phyloP scores from a whole-genome alignment of 495 filamentous ascomycete genomes.

The Apodospora peruviana region DNA sequence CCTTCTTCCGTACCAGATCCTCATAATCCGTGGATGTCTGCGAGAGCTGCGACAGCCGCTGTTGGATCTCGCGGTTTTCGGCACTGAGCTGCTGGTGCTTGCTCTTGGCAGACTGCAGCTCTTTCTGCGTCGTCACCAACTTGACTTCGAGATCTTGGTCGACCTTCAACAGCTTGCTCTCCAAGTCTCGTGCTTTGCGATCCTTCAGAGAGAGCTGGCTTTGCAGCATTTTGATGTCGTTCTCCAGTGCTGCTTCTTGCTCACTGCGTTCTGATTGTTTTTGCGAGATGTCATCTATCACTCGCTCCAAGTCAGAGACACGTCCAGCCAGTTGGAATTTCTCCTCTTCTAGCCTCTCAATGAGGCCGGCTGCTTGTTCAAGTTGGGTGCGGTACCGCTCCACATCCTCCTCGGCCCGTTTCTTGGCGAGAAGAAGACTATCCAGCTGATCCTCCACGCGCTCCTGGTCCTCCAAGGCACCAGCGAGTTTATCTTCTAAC shows the following conservation, averaged over 20 bases:
- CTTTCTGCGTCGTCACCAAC: constrained; percentile 72
- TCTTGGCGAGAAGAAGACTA: constrained; percentile 81
- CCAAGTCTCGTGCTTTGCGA: constrained; percentile 82
- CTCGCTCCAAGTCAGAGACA: constrained; percentile 59
- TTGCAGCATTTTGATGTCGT: constrained; percentile 85
- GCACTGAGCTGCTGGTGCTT: constrained; percentile 69
- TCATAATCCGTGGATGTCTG: constrained; percentile 91
- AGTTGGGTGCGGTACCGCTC: constrained; percentile 73
- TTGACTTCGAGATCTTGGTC: constrained; percentile 92
- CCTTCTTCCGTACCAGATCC: constrained; percentile 85
- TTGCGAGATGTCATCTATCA: constrained; percentile 60
- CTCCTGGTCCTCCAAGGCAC: constrained; percentile 93
- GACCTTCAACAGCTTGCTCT: constrained; percentile 73
- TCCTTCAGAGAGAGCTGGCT: constrained; percentile 88
- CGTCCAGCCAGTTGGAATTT: constrained; percentile 68
- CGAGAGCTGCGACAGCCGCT: constrained; percentile 82
- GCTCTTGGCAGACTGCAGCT: constrained; percentile 63
- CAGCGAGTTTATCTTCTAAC: constrained; percentile 83
- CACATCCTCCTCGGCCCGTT: constrained; percentile 78
- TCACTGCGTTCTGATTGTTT: constrained; percentile 62
- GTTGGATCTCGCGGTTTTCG: constrained; percentile 78
- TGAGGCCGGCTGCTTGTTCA: constrained; percentile 86
- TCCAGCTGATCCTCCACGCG: constrained; percentile 90
- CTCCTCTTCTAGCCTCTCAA: constrained; percentile 75
- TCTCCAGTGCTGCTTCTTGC: constrained; percentile 65